Evolutionary conservation across 2,329 filamentous ascomycete genomes (phyloP), one percentile per base, ranked within the genome.

Genomic region (Zasmidium cellare): DNA sequence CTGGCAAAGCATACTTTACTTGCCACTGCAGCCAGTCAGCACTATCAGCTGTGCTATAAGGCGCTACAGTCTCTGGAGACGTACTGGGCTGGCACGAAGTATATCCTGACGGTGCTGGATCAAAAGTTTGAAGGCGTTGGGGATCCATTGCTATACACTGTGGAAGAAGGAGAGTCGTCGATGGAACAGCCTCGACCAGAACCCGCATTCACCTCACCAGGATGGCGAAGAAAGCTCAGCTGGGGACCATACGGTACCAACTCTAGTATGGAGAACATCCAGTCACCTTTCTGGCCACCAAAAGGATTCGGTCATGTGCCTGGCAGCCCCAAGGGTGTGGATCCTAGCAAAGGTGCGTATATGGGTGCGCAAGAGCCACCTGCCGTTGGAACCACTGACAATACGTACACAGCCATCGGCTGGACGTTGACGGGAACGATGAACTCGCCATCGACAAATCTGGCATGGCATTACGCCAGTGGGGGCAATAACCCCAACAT

Each of bases 381-480:
- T 24, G 20, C 47, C 24, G 28, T 46, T 22, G 52, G 47, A 25
- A 44, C 35, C 18, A 23, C 53, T 59, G 25, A 64, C 52, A 45
- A 18, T 50, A 1, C 23, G 12, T 46, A 47, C 18, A 54, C 55
- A 82, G 83, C 85, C 0, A 90, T 96, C 58, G 91, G 90, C 1
- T 96, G 90, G 88, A 92, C 90, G 7, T 76, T 96, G n/a, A 91
- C 91, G 0, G 91, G 91, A 14, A 93, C 88, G 1, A 92, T 90
- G 55, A 91, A 96, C 68, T 94, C 90, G 2, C 88, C 90, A 1
- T 92, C 87, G 62, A 91, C 91, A 0, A 94, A 90, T 69, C 77
- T 96, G 3, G 92, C 91, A 1, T 82, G 93, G 56, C 84, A 96
- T 69, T 96, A 91, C 70, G 87, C 90, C 59, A 86, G 81, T 56